Evolutionary conservation across 306 rosid genomes (phyloP).

Genomic region (Betula pendula): DNA sequence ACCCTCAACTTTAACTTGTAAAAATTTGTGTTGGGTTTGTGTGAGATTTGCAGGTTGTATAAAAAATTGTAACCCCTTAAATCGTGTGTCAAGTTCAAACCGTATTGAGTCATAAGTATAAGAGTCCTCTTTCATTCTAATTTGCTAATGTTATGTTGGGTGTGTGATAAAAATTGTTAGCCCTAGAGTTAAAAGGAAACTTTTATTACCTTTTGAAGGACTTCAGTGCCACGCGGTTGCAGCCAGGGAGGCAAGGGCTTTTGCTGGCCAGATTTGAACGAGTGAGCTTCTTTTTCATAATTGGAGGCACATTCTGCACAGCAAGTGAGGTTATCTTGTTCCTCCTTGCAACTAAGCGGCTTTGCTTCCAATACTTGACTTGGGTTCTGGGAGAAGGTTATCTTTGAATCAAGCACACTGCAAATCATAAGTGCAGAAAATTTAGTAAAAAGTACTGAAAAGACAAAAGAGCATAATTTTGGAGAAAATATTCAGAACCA

Average conservation of each 20-base stretch:
- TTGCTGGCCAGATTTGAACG: conserved; percentile 61
- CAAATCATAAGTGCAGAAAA: conserved; percentile 36
- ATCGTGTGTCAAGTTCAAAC: too few species aligned
- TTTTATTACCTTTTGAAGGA: conserved; percentile 60
- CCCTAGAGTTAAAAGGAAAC: neutral
- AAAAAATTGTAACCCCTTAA: too few species aligned
- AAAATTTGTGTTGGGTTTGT: too few species aligned
- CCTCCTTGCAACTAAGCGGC: conserved; percentile 53
- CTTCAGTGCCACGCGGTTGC: conserved; percentile 61
- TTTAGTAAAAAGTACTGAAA: conserved; percentile 16
- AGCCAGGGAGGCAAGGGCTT: conserved; percentile 88
- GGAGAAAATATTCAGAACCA: neutral
- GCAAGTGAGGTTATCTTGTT: conserved; percentile 51
- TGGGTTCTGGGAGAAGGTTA: conserved; percentile 40
- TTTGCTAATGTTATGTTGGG: too few species aligned
- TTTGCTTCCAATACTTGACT: conserved; percentile 47
- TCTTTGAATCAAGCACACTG: conserved; percentile 69
- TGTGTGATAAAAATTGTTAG: too few species aligned
- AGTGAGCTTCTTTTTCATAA: conserved; percentile 74
- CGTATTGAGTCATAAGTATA: too few species aligned
- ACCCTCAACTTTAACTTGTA: too few species aligned
- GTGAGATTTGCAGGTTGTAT: too few species aligned
- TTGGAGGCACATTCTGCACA: conserved; percentile 74
- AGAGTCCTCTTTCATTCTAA: too few species aligned
- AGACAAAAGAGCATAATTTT: neutral